Base-by-base conservation (phyloP, 495 filamentous ascomycete species). In the Aspergillus indologenus region DNA sequence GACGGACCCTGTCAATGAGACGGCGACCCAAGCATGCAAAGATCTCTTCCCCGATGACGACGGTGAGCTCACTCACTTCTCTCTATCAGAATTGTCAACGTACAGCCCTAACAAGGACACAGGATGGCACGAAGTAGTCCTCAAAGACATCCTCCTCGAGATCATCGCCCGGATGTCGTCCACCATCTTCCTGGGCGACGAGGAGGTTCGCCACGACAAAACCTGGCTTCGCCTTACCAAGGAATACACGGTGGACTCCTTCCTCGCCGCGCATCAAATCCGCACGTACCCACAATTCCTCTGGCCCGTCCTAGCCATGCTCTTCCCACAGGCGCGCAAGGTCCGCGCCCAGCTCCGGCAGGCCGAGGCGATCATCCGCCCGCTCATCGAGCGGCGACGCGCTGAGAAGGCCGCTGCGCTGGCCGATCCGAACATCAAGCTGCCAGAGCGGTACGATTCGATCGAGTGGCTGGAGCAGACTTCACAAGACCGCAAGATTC, bases 111-210 rank as follows among this genome's bases (percentile, higher is more conserved):
- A 44, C 18, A 12, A 44, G 42, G 18, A 23, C 9, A 18, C 19
- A 67, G 64, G 62, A 22, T 69, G 67, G 67, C 61, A 67, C 20
- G 43, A 44, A 8, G 24, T 65, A 1, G 15, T 14, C 14, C 51
- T 65, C 9, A 58, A 75, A 52, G 65, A 77, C 1, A 69, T 67
- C 5, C 70, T 78, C 43, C 66, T 78, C 22, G 58, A 71, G 6
- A 49, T 80, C n/a, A 68, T 83, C 31, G 75, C 76, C 14, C 75
- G 75, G 17, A 65, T 79, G 11, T 78, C 79, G 2, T 74, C 78
- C 3, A 65, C 73, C 20, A 67, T 80, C n/a, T 82, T 82, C 54
- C 61, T 81, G 7, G 81, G 81, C 26, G 62, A 58, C 0, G 64
- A 67, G 0, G n/a, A n/a, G n/a, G 51, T 81, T 11, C 78, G 75